Conservation (phyloP, 192 early-diverging fungal species). For the Coemansia asiatica region DNA sequence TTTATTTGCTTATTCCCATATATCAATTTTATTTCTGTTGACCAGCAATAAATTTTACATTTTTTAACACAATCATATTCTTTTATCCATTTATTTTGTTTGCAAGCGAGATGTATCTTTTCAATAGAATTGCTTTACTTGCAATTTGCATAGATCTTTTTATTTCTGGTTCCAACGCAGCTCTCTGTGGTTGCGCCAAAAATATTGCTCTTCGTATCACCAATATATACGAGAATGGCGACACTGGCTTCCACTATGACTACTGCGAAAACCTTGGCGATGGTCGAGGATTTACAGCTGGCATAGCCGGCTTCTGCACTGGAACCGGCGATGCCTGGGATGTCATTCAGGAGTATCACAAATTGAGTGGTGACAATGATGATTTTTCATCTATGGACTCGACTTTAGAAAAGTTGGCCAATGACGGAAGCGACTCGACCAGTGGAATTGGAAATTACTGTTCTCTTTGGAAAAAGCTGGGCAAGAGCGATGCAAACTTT, state of each 20-base stretch:
- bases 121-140: neutral
- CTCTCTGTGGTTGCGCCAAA: conserved; percentile 48
- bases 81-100: no score
- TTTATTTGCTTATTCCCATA: neutral
- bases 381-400: conserved; percentile 43
- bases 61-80: neutral
- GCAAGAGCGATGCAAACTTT: conserved; percentile 29
- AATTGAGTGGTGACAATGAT: conserved; percentile 18
- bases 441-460: conserved; percentile 47
- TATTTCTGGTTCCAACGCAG: conserved; percentile 8
- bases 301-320: conserved; percentile 58
- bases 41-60: neutral
- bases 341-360: conserved; percentile 23
- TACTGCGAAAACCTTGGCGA: conserved; percentile 35
- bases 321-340: conserved; percentile 30
- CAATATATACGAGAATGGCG: no score
- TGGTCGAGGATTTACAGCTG: conserved; percentile 51
- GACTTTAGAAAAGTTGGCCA: conserved; percentile 15
- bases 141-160: neutral
- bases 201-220: conserved; percentile 50
- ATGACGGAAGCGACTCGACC: conserved; percentile 9
- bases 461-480: conserved; percentile 40
- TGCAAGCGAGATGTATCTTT: neutral
- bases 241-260: no score
- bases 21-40: neutral